Evolutionary conservation across 352 stramenopile species (phyloP), one percentile per base, ranked within the genome.

Genomic region (Elongisporangium anandrum): DNA sequence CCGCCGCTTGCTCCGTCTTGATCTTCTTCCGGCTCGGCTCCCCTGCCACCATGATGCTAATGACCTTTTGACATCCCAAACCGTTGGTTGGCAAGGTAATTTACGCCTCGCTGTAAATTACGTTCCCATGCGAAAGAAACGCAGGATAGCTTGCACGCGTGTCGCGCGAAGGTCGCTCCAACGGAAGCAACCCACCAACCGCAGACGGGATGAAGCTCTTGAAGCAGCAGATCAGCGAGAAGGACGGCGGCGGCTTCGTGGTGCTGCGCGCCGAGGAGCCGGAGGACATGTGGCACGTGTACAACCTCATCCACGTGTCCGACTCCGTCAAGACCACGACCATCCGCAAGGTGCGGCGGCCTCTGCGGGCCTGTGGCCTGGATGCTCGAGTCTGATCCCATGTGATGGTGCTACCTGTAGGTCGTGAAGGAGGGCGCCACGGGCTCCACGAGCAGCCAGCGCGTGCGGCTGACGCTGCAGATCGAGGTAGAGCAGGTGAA

Each of bases 271-370:
- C 97, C 8, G 94, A 98, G 70, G 97, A 98, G 60, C 77, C 92
- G 4, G 97, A 99, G 73, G 97, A 99, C 73, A 97, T 99, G 77
- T 99, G 96, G 96, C 97, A 99, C 66, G 84, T 97, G 26, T 99
- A 99, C 85, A 99, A 99, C 72, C 79, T 99, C 41, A 97, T 99
- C 45, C 85, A 96, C 66, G 83, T 88, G 50, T 77, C 79, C 16
- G 97, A 99, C 72, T 88, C 85, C 49, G 90, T 99, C 45, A 94
- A 97, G 61, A 98, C 94, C 53, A 98, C 92, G 53, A 99, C 97
- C 1, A 89, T 99, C 54, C 92, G 97, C 48, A 99, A 99, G 81
- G 96, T 99, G 22, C 47, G 51, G 26, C 26, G 6, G 5, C 17
- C 34, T 45, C 34, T 45, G 34, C 22, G 8, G 47, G 9, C 16